Conservation (phyloP, 148 eudicot species). For the Beta vulgaris region DNA sequence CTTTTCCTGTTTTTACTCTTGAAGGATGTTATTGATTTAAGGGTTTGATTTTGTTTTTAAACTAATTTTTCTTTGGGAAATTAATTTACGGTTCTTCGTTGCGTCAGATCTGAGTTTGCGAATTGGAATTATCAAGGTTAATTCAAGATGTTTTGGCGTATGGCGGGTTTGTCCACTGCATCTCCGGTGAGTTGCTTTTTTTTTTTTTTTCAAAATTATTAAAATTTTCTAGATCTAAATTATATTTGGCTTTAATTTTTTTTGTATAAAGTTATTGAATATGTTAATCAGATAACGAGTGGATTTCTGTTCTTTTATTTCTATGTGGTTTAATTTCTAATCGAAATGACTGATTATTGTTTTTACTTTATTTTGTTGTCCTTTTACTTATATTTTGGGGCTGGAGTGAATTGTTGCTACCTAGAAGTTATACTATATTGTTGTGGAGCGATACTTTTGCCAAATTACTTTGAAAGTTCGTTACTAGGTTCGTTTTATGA, state of each 20-base stretch:
- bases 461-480: background rate
- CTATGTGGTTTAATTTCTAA: background rate
- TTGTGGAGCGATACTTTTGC: background rate
- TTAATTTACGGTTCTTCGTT: slow-evolving; percentile 13
- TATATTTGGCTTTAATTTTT: background rate
- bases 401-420: background rate
- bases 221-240: slow-evolving; percentile 6
- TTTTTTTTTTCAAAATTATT: background rate
- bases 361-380: background rate
- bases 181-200: slow-evolving; percentile 59
- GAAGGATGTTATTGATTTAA: background rate
- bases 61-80: background rate
- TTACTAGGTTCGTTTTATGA: background rate
- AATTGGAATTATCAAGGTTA: background rate
- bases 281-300: background rate
- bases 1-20: background rate
- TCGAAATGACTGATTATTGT: background rate
- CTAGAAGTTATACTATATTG: background rate
- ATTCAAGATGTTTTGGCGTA: slow-evolving; percentile 87
- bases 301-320: background rate
- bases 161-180: slow-evolving; percentile 90
- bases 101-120: slow-evolving; percentile 35
- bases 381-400: background rate
- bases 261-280: background rate
- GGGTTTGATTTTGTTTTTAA: background rate